Base-by-base conservation (phyloP, 2,329 filamentous ascomycete species). In the Zelopaecilomyces penicillatus region DNA sequence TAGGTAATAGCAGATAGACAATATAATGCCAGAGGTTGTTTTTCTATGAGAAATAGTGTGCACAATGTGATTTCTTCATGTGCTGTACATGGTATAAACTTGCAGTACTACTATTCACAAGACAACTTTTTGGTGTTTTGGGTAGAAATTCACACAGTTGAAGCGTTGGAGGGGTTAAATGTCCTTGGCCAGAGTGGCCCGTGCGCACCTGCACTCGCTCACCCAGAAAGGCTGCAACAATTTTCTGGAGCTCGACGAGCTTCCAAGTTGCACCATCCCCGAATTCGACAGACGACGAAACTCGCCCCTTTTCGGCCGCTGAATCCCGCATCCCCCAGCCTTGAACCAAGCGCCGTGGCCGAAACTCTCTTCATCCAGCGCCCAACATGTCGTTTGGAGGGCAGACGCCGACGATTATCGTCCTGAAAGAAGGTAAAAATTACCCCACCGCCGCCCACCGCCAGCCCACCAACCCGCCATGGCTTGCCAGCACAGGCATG, bases 331-430 rank as follows among this genome's bases (percentile, higher is more conserved):
- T 50, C 43, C 50, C 44, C 45, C 41, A 42, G 44, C 34, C 43
- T 29, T 35, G 19, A 19, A 19, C 19, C 19, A 19, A 19, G 19
- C 19, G 19, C 19, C 19, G 19, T 19, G 19, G 29, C 42, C 36
- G 43, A 48, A 33, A 51, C 39, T 43, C 44, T 46, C 49, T 42
- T 37, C 41, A 48, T 34, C 43, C 30, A 51, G 45, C 46, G 33
- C 33, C 52, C 63, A 75, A 60, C 56, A 95, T 96, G 90, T 94
- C 90, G 66, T 96, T 96, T 74, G 88, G 88, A 73, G 90, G 90
- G 65, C 91, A 96, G 71, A 93, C 91, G 65, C 91, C 91, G 67
- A 96, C 91, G 59, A 96, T 96, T 67, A 88, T 97, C 69, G 90
- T 97, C 74, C 81, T 97, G 64, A 94, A 93, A 75, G 91, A 96